Percentiles rank a stretch among this genome's conserved stretches.
Evolutionary conservation across 148 eudicot genomes (phyloP).

Genomic region (Vaccinium corymbosum): DNA sequence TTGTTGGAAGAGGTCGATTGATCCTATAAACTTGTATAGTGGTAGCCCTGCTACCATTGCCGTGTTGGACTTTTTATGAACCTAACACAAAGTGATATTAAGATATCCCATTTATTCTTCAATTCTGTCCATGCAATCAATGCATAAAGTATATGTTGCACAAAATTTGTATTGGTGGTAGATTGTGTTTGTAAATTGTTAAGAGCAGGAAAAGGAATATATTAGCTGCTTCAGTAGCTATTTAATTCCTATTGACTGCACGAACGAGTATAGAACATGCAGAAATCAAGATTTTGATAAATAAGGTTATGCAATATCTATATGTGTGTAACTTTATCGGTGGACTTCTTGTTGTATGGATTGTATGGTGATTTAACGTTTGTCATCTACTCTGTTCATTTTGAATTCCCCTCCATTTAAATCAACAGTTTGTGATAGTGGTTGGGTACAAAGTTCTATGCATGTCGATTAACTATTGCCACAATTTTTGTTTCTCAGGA

Average conservation of each 20-base stretch:
- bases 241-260: neutral
- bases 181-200: neutral
- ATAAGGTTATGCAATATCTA: neutral
- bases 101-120: neutral
- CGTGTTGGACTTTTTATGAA: neutral
- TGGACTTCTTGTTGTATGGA: too few species aligned
- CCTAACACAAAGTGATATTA: neutral
- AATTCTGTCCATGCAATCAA: neutral
- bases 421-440: neutral
- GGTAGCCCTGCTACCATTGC: neutral
- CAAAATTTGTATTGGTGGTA: neutral
- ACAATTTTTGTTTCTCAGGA: conserved; percentile 39
- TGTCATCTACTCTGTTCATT: neutral
- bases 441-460: neutral
- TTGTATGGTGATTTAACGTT: neutral
- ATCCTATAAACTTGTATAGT: neutral
- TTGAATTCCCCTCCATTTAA: neutral
- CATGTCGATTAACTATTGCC: neutral
- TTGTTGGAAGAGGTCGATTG: neutral
- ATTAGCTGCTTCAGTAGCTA: neutral
- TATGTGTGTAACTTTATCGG: neutral
- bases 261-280: neutral
- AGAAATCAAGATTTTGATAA: neutral
- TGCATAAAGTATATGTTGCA: neutral
- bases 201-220: neutral